phyloP scores from a whole-genome alignment of 352 stramenopile species.

The Pythium utonaiense region DNA sequence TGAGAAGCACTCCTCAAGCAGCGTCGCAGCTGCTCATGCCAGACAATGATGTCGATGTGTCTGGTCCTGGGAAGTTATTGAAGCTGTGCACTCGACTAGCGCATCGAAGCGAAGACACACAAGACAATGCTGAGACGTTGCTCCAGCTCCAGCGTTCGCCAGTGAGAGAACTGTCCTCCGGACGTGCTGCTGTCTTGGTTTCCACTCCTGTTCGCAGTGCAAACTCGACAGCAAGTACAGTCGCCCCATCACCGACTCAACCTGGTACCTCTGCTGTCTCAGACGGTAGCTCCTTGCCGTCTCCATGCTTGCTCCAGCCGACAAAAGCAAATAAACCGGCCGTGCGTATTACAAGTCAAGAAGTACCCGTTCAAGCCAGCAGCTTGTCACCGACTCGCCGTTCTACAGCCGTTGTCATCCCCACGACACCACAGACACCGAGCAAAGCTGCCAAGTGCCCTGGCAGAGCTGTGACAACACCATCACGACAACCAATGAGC shows the following conservation, averaged over 20 bases:
- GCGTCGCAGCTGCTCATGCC: neutral
- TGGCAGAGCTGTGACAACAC: neutral
- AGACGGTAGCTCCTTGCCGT: constrained; percentile 2
- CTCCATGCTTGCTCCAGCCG: constrained; percentile 15
- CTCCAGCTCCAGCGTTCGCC: constrained; percentile 19
- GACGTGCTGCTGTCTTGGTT: neutral
- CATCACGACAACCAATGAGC: neutral
- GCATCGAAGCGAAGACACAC: constrained; percentile 15
- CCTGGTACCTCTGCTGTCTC: neutral
- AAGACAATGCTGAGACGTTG: constrained; percentile 21
- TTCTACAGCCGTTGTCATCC: neutral
- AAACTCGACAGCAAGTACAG: neutral
- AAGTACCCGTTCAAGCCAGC: neutral
- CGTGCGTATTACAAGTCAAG: neutral
- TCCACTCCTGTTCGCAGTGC: neutral
- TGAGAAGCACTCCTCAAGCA: neutral
- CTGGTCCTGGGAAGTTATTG: constrained; percentile 1
- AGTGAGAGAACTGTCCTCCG: neutral
- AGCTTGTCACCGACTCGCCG: neutral
- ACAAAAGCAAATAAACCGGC: neutral
- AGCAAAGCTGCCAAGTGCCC: neutral
- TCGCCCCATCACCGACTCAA: neutral
- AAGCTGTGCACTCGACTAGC: constrained; percentile 1
- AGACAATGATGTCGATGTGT: neutral
- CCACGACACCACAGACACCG: neutral